Evolutionary conservation across 2,329 filamentous ascomycete species (phyloP), one percentile per base, ranked within the genome.

Genomic region (Aaosphaeria pasadenensis): DNA sequence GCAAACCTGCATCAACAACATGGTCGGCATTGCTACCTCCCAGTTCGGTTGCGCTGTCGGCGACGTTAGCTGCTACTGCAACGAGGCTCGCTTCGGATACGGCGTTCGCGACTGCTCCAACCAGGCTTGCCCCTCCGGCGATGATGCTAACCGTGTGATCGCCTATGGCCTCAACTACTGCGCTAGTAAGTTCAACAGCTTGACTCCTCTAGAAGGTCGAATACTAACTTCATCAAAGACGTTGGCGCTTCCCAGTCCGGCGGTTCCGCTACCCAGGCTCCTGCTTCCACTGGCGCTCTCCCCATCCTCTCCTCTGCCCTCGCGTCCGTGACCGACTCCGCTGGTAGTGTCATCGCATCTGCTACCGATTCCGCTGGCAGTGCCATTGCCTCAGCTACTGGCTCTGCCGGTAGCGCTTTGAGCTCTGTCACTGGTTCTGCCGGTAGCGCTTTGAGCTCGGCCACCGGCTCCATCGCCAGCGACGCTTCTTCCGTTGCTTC

Each of bases 31-130:
- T 49, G 72, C 73, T 46, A 50, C 59, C 42, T 51, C 57, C 30
- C 6, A 61, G 17, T 74, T 77, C 52, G 70, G 70, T 48, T 78
- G 76, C 59, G 24, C 53, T 11, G 13, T 49, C 9, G 60, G 61
- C 11, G 73, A 77, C 54, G 51, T 63, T 32, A 47, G 49, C 45
- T 78, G 75, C 68, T 70, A 75, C 50, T 78, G 76, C 69, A 55
- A 50, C n/a, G 66, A 74, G 47, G 50, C 49, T 33, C 60, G 75
- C 66, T 78, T 76, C 53, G 67, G 64, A 48, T 75, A 72, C 48
- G 76, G 75, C 50, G 62, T 78, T 43, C 73, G 74, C 49, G 75
- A 78, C 58, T 78, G 75, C 64, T 65, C 73, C 48, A 70, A 60
- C 47, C 63, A 71, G 55, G 71, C 71, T 32, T 77, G 75, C 54